Evolutionary conservation across 176 grass and related monocot genomes (phyloP).

Genomic region (Phyllostachys edulis): DNA sequence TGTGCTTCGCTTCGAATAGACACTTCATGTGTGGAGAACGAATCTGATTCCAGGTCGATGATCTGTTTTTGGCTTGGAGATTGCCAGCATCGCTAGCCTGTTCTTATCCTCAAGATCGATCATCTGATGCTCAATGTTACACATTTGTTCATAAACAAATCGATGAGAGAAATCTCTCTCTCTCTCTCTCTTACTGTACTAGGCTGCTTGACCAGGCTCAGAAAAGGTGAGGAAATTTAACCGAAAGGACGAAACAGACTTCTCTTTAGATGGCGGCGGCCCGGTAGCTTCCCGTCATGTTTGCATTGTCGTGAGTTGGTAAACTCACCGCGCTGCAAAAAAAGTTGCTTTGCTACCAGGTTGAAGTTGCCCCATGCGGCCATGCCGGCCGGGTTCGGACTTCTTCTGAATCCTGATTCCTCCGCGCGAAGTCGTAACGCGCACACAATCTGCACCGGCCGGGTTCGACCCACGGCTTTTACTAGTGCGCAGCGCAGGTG

Average conservation of each 20-base stretch:
- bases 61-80: neutral
- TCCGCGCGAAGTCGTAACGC: neutral
- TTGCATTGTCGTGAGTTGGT: neutral
- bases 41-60: neutral
- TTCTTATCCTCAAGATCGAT: constrained; percentile 1
- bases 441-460: neutral
- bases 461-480: too few relatives aligned
- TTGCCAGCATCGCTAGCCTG: neutral
- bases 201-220: neutral
- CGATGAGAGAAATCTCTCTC: neutral
- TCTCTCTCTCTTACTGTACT: neutral
- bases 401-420: neutral
- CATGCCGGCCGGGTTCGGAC: neutral
- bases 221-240: constrained; percentile 9
- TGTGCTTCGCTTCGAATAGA: neutral
- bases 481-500: too few relatives aligned
- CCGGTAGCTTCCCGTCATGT: neutral
- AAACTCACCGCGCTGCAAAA: neutral
- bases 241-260: neutral
- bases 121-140: neutral
- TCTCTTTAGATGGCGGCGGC: neutral
- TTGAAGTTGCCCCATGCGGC: neutral
- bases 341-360: neutral
- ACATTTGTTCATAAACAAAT: neutral
- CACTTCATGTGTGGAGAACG: neutral